These are phyloP conservation scores for Trametes cinnabarina DNA, from an alignment of 768 basidiomycete species.

Conservation along the genomic window DNA sequence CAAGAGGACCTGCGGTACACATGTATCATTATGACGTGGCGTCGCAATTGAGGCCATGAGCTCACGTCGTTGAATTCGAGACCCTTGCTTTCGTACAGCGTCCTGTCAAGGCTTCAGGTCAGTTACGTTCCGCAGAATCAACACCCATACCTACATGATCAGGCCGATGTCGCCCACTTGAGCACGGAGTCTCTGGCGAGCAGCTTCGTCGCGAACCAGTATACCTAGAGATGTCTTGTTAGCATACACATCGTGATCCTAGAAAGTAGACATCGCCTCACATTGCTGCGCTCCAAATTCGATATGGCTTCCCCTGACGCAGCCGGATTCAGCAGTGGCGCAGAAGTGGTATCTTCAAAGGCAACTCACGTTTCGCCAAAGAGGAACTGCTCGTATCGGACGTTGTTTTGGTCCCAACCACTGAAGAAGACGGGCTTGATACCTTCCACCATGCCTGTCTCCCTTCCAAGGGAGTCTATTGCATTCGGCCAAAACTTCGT, in stretches of 20 bases:
- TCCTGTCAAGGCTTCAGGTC: constrained; percentile 29
- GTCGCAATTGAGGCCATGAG: background rate
- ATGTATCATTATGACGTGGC: too few species aligned
- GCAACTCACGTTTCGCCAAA: constrained; percentile 45
- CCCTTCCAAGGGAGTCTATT: constrained; percentile 57
- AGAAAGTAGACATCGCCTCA: constrained; percentile 27
- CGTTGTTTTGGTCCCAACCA: constrained; percentile 43
- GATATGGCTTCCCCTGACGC: constrained; percentile 47
- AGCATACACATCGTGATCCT: background rate
- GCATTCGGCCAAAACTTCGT: constrained; percentile 59
- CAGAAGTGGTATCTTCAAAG: too few species aligned
- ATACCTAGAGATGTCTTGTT: constrained; percentile 45
- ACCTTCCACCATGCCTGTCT: constrained; percentile 54
- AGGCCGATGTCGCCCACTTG: constrained; percentile 56
- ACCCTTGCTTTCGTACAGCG: constrained; percentile 64
- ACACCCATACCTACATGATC: constrained; percentile 46
- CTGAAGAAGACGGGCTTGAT: constrained; percentile 57
- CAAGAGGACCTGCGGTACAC: constrained; percentile 52
- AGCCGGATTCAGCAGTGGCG: too few species aligned
- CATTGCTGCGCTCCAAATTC: constrained; percentile 70
- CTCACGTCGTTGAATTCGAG: constrained; percentile 64
- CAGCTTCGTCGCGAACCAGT: constrained; percentile 60
- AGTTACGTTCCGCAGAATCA: background rate
- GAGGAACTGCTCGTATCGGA: constrained; percentile 54
- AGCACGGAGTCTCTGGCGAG: constrained; percentile 43